Evolutionary conservation across 495 filamentous ascomycete genomes (phyloP).

Genomic region (Penicillium argentinense): DNA sequence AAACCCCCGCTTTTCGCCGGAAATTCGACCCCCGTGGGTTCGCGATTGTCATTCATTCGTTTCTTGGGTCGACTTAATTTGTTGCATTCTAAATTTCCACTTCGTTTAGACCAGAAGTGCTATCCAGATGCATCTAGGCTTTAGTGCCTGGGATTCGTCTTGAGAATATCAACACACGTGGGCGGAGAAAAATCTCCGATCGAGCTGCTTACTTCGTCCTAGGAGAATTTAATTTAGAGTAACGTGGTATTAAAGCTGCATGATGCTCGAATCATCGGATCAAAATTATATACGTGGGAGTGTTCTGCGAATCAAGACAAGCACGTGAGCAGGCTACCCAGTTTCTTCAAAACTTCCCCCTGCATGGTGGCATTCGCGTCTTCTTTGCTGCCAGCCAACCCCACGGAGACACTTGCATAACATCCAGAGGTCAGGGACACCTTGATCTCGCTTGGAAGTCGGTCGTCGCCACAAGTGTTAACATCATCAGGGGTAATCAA

Average conservation of each 20-base stretch:
- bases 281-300: too few species aligned
- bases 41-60: conserved; percentile 8
- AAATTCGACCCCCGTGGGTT: conserved; percentile 14
- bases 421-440: conserved; percentile 52
- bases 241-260: too few species aligned
- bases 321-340: conserved; percentile 51
- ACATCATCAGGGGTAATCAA: conserved; percentile 54
- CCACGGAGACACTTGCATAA: conserved; percentile 63
- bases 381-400: conserved; percentile 54
- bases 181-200: too few species aligned
- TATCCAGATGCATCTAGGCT: too few species aligned
- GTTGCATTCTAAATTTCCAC: too few species aligned
- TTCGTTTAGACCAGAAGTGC: not conserved
- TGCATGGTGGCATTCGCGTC: conserved; percentile 57
- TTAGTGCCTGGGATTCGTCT: too few species aligned
- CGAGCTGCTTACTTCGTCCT: too few species aligned
- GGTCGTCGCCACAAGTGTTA: conserved; percentile 50
- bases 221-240: too few species aligned
- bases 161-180: too few species aligned
- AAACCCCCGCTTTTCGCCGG: conserved; percentile 5
- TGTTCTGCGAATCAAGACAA: conserved; percentile 20
- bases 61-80: not conserved
- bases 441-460: conserved; percentile 57
- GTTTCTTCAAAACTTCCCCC: conserved; percentile 53
- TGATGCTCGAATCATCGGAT: too few species aligned